Percentiles rank a stretch among this genome's conserved stretches.
Conservation (phyloP, 306 rosid genomes). For the Purshia tridentata region DNA sequence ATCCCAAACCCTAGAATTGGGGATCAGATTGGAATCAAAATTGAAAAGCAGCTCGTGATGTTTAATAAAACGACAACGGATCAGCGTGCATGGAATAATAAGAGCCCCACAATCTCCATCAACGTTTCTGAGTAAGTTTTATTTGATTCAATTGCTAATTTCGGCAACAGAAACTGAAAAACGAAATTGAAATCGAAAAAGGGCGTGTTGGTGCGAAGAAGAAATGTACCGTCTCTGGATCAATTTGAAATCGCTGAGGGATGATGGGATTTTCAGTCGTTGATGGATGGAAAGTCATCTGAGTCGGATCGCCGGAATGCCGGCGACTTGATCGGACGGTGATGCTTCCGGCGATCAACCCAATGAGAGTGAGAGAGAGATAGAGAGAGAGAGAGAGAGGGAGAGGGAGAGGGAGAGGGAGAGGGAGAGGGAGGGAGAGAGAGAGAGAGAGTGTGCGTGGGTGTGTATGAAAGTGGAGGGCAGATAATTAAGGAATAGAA, state of each 20-base stretch:
- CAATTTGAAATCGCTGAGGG: conserved; percentile 1
- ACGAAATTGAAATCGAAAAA: conserved; percentile 11
- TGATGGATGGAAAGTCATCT: conserved; percentile 43
- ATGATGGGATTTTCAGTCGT: conserved; percentile 4
- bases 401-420: conserved; percentile 28
- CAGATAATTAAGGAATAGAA: conserved; percentile 35
- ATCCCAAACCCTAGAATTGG: conserved; percentile 42
- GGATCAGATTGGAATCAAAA: conserved; percentile 25
- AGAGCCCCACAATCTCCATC: conserved; percentile 28
- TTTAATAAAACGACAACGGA: neutral
- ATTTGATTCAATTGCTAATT: conserved; percentile 18
- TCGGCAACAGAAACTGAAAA: conserved; percentile 16
- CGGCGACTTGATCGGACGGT: conserved; percentile 44
- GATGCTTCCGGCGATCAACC: conserved; percentile 56
- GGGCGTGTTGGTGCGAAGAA: conserved; percentile 47
- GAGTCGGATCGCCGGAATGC: conserved; percentile 48
- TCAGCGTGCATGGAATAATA: conserved; percentile 28
- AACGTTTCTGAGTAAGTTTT: conserved; percentile 13
- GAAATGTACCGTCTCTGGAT: conserved; percentile 23
- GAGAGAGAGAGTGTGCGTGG: conserved; percentile 31
- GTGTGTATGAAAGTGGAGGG: conserved; percentile 22
- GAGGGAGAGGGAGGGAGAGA: conserved; percentile 26
- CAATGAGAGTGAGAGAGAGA: conserved; percentile 27
- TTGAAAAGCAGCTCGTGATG: conserved; percentile 16
- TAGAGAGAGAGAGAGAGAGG: conserved; percentile 25